Conservation (phyloP, 108 stramenopile species). For the Cyclostephanos tholiformis region DNA sequence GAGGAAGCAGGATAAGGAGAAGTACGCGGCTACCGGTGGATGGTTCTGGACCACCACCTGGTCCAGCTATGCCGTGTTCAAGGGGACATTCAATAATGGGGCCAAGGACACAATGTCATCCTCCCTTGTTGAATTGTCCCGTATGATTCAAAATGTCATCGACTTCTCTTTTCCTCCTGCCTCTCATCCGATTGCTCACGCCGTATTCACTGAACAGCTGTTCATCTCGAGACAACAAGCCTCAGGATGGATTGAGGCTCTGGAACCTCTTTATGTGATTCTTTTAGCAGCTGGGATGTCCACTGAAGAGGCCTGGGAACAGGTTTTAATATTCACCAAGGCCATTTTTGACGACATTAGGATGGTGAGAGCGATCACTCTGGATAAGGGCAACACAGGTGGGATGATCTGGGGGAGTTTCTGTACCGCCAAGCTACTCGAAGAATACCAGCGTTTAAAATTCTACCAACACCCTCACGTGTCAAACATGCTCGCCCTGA, state of each 20-base stretch:
- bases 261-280: neutral
- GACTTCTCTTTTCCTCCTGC: neutral
- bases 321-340: neutral
- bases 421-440: neutral
- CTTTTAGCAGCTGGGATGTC: neutral
- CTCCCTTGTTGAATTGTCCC: neutral
- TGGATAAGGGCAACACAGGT: neutral
- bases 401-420: conserved; percentile 11
- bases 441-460: neutral
- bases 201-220: conserved; percentile 2
- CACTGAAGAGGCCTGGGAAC: neutral
- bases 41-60: neutral
- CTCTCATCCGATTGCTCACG: neutral
- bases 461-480: conserved; percentile 7
- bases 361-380: neutral
- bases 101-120: neutral
- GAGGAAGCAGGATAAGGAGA: neutral
- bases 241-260: neutral
- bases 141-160: neutral
- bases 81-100: conserved; percentile 1
- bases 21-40: neutral
- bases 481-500: conserved; percentile 1
- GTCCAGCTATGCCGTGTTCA: neutral
- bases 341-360: neutral
- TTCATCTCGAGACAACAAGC: neutral